Evolutionary conservation across 139 green algal species (phyloP).

Genomic region (Zygnema circumcarinatum): DNA sequence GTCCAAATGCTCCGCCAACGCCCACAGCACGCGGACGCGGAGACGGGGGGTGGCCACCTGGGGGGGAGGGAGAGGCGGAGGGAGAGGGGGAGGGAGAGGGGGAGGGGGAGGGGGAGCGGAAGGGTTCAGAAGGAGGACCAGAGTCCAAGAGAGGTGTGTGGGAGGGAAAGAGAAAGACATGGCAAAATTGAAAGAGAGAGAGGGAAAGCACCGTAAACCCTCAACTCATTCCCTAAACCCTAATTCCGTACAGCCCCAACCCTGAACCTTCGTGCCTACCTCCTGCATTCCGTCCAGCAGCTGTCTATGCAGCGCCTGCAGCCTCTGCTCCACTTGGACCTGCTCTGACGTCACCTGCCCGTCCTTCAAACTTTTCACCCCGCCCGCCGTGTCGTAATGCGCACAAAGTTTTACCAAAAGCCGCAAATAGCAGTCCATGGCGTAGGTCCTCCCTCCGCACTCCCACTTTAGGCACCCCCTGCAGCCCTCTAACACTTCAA

Average conservation of each 20-base stretch:
- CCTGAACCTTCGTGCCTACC: conserved; percentile 7
- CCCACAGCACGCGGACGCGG: conserved; percentile 48
- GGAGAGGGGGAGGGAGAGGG: background rate
- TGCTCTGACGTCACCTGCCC: conserved; percentile 39
- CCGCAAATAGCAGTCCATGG: conserved; percentile 57
- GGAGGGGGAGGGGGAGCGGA: background rate
- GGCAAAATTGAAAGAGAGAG: too few species aligned
- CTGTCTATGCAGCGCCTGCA: conserved; percentile 48
- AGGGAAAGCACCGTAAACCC: too few species aligned
- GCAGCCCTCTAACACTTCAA: conserved; percentile 57
- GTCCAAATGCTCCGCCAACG: conserved; percentile 36
- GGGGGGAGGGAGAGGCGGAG: background rate
- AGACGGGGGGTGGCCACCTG: conserved; percentile 34
- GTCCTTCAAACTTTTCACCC: conserved; percentile 44
- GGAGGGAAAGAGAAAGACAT: too few species aligned
- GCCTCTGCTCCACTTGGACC: conserved; percentile 41
- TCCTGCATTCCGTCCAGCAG: conserved; percentile 42
- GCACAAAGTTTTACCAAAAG: conserved; percentile 55
- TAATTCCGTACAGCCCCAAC: too few species aligned
- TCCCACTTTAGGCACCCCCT: conserved; percentile 49
- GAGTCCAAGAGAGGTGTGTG: too few species aligned
- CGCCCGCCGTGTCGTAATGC: conserved; percentile 43
- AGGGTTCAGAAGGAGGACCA: background rate
- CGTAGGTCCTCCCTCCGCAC: conserved; percentile 49
- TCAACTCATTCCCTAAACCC: too few species aligned